Evolutionary conservation across 164 flowering plant species (phyloP).

Genomic region (Piper betle): DNA sequence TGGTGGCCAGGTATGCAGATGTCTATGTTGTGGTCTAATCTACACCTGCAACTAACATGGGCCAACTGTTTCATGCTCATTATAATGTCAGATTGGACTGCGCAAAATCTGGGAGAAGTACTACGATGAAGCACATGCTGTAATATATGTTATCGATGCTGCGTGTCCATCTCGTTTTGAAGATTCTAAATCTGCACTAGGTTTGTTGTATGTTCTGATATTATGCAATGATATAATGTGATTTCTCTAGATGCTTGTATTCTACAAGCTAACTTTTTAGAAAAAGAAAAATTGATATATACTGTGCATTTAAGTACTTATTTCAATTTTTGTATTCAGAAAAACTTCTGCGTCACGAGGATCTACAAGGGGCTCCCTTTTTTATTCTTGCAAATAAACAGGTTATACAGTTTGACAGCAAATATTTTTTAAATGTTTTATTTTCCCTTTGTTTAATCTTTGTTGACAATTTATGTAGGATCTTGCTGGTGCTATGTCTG

Average conservation of each 20-base stretch:
- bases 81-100: slow-evolving; percentile 56
- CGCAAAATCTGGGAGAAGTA: slow-evolving; percentile 99
- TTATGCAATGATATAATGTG: not conserved
- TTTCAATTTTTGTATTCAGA: slow-evolving; percentile 31
- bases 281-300: not conserved
- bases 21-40: not conserved
- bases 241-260: not conserved
- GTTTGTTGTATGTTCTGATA: slow-evolving; percentile 23
- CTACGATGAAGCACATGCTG: slow-evolving; percentile 98
- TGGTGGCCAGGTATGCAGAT: slow-evolving; percentile 81
- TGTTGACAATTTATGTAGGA: slow-evolving; percentile 40
- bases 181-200: slow-evolving; percentile 94
- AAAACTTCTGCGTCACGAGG: slow-evolving; percentile 79
- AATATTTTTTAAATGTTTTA: not conserved
- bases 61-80: not conserved
- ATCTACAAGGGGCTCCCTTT: slow-evolving; percentile 92
- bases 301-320: slow-evolving; percentile 6
- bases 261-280: not conserved
- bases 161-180: slow-evolving; percentile 86
- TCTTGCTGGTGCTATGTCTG: slow-evolving; percentile 57
- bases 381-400: slow-evolving; percentile 90
- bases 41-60: not conserved
- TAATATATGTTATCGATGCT: slow-evolving; percentile 87
- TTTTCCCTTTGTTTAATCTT: not conserved
- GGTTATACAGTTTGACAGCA: slow-evolving; percentile 22